Conservation (phyloP, 2,329 filamentous ascomycete species). For the Neofusicoccum laricinum region DNA sequence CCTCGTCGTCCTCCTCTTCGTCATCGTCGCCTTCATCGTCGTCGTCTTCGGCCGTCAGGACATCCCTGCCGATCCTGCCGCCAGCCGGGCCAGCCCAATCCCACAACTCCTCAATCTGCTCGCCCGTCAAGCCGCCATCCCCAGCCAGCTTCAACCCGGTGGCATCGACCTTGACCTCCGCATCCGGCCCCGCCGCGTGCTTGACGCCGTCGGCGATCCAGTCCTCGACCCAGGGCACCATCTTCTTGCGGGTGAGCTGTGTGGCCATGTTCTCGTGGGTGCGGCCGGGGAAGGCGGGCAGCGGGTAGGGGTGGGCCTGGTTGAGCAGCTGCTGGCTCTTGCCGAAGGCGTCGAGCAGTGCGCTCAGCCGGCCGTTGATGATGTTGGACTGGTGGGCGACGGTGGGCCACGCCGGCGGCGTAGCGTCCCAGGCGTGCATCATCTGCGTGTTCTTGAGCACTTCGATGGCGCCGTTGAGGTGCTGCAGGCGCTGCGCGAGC, state of each 20-base stretch:
- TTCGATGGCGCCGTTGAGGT: conserved; percentile 11
- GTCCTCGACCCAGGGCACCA: conserved; percentile 73
- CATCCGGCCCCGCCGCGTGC: conserved; percentile 37
- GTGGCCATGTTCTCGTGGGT: conserved; percentile 57
- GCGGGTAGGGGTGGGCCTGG: conserved; percentile 70
- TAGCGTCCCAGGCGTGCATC: neutral
- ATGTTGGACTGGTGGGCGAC: conserved; percentile 13
- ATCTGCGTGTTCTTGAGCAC: conserved; percentile 11
- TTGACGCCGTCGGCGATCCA: conserved; percentile 63
- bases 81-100: conserved; percentile 50
- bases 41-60: conserved; percentile 33
- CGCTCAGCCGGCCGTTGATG: conserved; percentile 47
- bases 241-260: conserved; percentile 76
- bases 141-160: conserved; percentile 18
- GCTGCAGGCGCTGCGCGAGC: conserved; percentile 11
- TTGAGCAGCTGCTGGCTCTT: conserved; percentile 66
- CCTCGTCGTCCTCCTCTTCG: conserved; percentile 51
- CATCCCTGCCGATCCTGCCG: conserved; percentile 52
- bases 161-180: neutral
- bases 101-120: conserved; percentile 61
- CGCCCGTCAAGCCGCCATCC: conserved; percentile 36
- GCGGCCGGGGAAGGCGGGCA: conserved; percentile 67
- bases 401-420: conserved; percentile 5
- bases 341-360: conserved; percentile 62
- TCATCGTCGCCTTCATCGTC: conserved; percentile 46